Base-by-base conservation (phyloP, 805 yeast species). In the Scheffersomyces ergatensis region DNA sequence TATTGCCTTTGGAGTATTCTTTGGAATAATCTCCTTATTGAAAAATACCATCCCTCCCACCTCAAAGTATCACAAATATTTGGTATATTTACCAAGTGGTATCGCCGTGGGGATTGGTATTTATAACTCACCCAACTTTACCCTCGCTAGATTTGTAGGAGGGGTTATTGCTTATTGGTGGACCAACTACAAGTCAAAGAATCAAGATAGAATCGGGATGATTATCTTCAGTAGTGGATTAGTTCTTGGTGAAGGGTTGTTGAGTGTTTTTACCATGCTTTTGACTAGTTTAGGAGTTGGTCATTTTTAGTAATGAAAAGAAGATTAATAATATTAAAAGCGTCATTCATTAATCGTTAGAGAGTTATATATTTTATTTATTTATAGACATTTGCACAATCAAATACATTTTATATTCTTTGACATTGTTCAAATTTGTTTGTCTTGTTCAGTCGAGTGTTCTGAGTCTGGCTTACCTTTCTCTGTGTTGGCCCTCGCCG, bases 61-160 rank as follows among this genome's bases (percentile, higher is more conserved):
- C 8, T 60, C 65, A 33, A 59, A 53, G 33, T 61, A 57, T 40
- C 66, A 71, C 37, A 63, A 62, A 36, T 70, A 70, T 41, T 51
- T 79, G 42, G 64, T 72, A 2, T 87, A 76, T 65, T 64, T 92
- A 20, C 99, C 99, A 1, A 83, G 89, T 17, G 99, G 99, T 11
- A 95, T 93, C 20, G 97, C 99, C 2, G 97, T 90, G 14, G 99
- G 99, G 1, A 85, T 92, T 38, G 98, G 99, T 14, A 89, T 92
- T 46, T 93, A 92, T 62, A 93, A 93, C 59, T 76, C 90, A 0
- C 98, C 99, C 2, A 83, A 89, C 36, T 93, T 92, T 64, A 93
- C 98, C 0, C 69, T 92, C 34, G 98, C 98, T 1, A 72, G 99
- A 51, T 92, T 93, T 57, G 46, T 89, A 17, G 99, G 99, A 8